Base-by-base conservation (phyloP, 106 monocot species). In the Chionographis japonica region DNA sequence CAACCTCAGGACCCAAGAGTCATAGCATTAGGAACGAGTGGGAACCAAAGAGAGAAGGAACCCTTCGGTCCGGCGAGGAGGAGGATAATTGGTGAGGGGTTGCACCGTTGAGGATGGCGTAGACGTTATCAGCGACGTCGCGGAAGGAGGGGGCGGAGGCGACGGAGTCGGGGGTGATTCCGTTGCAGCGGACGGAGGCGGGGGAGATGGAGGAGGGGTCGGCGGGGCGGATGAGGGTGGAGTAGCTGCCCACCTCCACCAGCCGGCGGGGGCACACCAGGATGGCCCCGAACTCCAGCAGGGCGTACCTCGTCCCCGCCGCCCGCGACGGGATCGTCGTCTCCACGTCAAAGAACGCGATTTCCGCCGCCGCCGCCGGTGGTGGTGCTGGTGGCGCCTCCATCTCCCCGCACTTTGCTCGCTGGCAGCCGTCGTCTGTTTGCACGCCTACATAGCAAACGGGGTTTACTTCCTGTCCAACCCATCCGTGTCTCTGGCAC, bases 301-400 rank as follows among this genome's bases (percentile, higher is more conserved):
- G 78, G 14, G 82, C 67, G 69, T 84, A 89, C 1, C 89, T 27
- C 27, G 27, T 27, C 81, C 66, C 76, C 73, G 37, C 89, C 81
- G 3, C 62, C 37, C 79, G 77, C 57, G 53, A 40, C 37, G 95
- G 95, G 39, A 95, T 43, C 17, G 95, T 82, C 35, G 95, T 95
- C 80, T 95, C 92, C 58, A 92, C 82, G 75, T 95, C 95, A 77
- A 95, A 95, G 91, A 95, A 92, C 20, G 77, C 95, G 70, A 95
- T 95, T 75, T 86, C 79, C 3, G 62, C 50, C 20, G 67, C 60
- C 35, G 6, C 16, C 2, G 63, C n/a, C 13, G 8, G 54, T n/a
- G 20, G 56, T 14, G 54, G 37, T 27, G 27, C 1, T 27, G 27
- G 27, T 27, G 27, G 27, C 40, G 38, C 38, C 36, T 3, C 49